A percentile compares a stretch with the other conserved stretches of the same genome.
Conservation (phyloP, 768 basidiomycete genomes). For the Cystobasidium onofrii region DNA sequence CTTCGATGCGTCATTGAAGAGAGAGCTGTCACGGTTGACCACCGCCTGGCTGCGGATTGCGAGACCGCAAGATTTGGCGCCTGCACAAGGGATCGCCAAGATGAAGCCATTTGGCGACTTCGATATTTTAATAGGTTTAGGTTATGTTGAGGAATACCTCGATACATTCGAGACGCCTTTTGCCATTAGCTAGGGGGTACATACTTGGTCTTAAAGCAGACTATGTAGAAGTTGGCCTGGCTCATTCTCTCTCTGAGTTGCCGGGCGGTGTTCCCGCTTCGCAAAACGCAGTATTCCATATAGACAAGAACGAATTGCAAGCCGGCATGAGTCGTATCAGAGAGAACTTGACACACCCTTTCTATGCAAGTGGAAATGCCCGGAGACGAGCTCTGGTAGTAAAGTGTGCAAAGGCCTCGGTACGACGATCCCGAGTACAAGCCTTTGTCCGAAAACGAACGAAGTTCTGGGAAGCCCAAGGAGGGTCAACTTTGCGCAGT, state of each 20-base stretch:
- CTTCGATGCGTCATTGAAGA: too few species aligned
- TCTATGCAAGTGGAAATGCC: constrained; percentile 65
- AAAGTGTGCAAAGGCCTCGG: constrained; percentile 60
- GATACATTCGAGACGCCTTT: too few species aligned
- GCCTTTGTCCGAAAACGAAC: neutral
- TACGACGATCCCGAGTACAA: constrained; percentile 49
- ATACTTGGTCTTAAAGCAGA: constrained; percentile 62
- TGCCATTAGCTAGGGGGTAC: constrained; percentile 74
- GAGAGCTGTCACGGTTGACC: too few species aligned
- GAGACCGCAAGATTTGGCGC: too few species aligned
- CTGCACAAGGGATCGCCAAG: too few species aligned
- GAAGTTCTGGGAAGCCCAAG: constrained; percentile 53
- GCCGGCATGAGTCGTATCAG: constrained; percentile 83
- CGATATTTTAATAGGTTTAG: too few species aligned
- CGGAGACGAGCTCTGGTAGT: constrained; percentile 68
- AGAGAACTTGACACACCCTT: constrained; percentile 79
- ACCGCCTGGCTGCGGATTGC: too few species aligned
- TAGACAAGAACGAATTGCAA: constrained; percentile 88
- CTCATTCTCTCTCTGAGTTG: constrained; percentile 51
- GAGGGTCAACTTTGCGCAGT: constrained; percentile 64
- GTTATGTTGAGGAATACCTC: too few species aligned
- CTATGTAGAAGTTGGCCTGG: constrained; percentile 67
- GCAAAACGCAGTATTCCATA: constrained; percentile 56
- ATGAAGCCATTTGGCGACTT: too few species aligned
- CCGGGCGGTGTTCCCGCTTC: constrained; percentile 37